Percentiles rank a stretch among this genome's conserved stretches.
phyloP scores from a whole-genome alignment of 2,329 filamentous ascomycete species.

The Bertia moriformis region DNA sequence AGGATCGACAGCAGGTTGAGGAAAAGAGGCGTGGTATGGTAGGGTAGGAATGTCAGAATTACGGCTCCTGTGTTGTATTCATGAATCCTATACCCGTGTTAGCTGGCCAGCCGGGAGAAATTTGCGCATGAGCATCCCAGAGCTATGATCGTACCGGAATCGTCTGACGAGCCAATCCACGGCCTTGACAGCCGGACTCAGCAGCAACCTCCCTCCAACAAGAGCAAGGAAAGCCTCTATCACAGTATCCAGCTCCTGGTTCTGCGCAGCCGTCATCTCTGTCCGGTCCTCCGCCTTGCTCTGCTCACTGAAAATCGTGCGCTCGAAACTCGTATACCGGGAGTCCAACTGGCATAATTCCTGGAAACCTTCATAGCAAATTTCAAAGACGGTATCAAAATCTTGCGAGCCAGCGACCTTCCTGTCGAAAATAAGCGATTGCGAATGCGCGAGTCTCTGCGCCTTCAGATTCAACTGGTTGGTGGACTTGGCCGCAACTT shows the following conservation, averaged over 20 bases:
- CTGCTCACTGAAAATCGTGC: constrained; percentile 81
- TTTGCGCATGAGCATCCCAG: not conserved
- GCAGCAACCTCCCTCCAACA: constrained; percentile 58
- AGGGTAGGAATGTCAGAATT: constrained; percentile 78
- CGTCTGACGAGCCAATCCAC: constrained; percentile 88
- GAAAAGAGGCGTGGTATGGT: constrained; percentile 77
- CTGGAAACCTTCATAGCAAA: constrained; percentile 79
- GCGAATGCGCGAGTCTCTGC: constrained; percentile 79
- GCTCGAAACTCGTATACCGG: constrained; percentile 61
- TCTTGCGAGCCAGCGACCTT: constrained; percentile 74
- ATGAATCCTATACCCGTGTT: constrained; percentile 33
- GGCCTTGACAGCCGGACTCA: constrained; percentile 79
- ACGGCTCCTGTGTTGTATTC: constrained; percentile 72
- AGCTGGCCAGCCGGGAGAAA: too few relatives aligned
- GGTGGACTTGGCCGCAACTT: constrained; percentile 79
- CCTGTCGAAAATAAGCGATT: constrained; percentile 86
- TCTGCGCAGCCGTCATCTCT: constrained; percentile 70
- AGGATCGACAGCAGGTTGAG: constrained; percentile 76
- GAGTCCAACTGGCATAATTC: constrained; percentile 79
- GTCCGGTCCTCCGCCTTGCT: constrained; percentile 79
- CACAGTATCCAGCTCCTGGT: constrained; percentile 63
- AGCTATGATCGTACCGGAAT: constrained; percentile 54
- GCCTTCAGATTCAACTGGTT: constrained; percentile 84
- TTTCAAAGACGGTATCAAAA: constrained; percentile 73
- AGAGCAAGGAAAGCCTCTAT: constrained; percentile 74